Percentiles rank a stretch among this genome's conserved stretches.
phyloP scores from a whole-genome alignment of 495 filamentous ascomycete species.

The Astrocystis sublimbata region DNA sequence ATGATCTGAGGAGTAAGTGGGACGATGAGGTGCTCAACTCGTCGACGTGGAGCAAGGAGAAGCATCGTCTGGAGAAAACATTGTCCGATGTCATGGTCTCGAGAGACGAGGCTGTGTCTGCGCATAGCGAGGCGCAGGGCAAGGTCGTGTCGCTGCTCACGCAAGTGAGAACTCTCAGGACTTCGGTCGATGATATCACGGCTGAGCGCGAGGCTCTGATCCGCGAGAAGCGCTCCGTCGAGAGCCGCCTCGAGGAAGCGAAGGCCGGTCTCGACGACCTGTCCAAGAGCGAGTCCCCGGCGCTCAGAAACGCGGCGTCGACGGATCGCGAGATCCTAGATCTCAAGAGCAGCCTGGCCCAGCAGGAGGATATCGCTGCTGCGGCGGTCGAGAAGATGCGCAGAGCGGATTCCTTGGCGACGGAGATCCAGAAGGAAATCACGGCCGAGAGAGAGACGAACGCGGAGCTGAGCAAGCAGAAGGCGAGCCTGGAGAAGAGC shows the following conservation, averaged over 20 bases:
- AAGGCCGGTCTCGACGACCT: conserved; percentile 91
- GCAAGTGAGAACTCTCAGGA: conserved; percentile 84
- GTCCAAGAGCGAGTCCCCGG: conserved; percentile 80
- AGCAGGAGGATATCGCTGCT: conserved; percentile 89
- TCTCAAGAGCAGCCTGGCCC: conserved; percentile 84
- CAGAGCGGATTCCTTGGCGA: conserved; percentile 83
- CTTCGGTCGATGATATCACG: conserved; percentile 80
- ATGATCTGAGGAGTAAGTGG: conserved; percentile 95
- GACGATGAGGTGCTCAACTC: conserved; percentile 98
- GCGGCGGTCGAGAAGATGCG: conserved; percentile 98
- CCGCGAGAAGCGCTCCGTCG: conserved; percentile 88
- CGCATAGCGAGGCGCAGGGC: conserved; percentile 92
- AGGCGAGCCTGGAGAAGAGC: conserved; percentile 83
- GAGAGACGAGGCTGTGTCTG: conserved; percentile 86
- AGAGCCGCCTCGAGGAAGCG: conserved; percentile 84
- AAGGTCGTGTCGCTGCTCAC: conserved; percentile 87
- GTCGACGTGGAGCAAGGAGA: conserved; percentile 98
- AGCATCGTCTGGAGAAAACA: conserved; percentile 85
- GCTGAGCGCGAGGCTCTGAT: conserved; percentile 81
- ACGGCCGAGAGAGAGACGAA: conserved; percentile 84
- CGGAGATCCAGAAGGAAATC: conserved; percentile 93
- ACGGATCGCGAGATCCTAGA: conserved; percentile 89
- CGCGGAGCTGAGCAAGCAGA: conserved; percentile 86
- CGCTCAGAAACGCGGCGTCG: conserved; percentile 86
- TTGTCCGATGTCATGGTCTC: conserved; percentile 87